Base-by-base conservation (phyloP, 2,329 filamentous ascomycete genomes). In the Alternaria incomplexa region DNA sequence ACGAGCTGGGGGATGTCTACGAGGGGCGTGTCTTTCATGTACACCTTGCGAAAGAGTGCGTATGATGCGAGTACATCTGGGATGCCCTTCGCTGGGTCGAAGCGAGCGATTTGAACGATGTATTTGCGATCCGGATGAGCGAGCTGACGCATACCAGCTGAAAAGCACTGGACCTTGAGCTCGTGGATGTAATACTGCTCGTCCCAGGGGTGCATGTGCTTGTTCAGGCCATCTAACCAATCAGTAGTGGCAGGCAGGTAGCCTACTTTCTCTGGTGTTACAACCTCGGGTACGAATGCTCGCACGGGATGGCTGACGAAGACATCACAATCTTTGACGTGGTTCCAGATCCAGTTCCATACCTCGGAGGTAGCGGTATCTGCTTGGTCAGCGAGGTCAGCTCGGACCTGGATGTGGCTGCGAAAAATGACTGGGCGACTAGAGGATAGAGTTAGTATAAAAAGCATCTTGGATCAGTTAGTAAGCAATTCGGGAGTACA, bases 161-260 rank as follows among this genome's bases (percentile, higher is more conserved):
- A 77, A 71, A 86, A 81, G 79, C 88, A 89, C 75, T 87, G 83
- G 3, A 82, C 80, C 71, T 90, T 90, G 80, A 94, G 93, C n/a
- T 90, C 83, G 67, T 92, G 88, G 54, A 90, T 86, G 71, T 95
- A 95, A 80, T 91, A 93, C 12, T 87, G 86, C 7, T 85, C 83
- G 73, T 93, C 90, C 88, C 89, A 93, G 54, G 86, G 83, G 62
- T 86, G 87, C 77, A 95, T 85, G 23, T 83, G 80, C 79, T 96
- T 96, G 83, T 94, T 96, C 68, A 95, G 79, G 9, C 92, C 92
- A 75, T 96, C 92, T 4, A 93, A 84, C 90, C 92, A 96, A 78
- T 96, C 92, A 0, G 92, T 95, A 0, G 91, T 91, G 11, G 92
- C 92, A 4, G 92, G 92, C 75, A 95, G 83, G 76, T 93, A 93